phyloP scores from a whole-genome alignment of 345 rosid genomes.

The Populus tremula region DNA sequence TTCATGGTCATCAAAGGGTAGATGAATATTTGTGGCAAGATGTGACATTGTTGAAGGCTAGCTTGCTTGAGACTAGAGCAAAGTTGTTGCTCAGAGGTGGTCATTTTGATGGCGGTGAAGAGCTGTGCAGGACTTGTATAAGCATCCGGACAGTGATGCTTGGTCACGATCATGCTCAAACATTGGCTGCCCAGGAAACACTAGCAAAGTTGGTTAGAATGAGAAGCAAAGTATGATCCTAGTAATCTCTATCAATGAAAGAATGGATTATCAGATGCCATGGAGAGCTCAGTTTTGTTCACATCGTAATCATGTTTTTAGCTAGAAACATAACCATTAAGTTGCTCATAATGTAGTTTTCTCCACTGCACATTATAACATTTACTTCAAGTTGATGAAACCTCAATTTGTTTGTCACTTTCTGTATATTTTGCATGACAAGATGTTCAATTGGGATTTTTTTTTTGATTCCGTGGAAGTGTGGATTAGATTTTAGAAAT shows the following conservation, averaged over 20 bases:
- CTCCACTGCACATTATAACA: background rate
- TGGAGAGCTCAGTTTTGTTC: conserved; percentile 33
- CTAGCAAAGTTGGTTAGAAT: conserved; percentile 79
- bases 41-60: conserved; percentile 77
- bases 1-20: conserved; percentile 50
- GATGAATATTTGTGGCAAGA: conserved; percentile 94
- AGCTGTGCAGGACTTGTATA: conserved; percentile 78
- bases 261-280: background rate
- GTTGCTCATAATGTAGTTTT: conserved; percentile 1
- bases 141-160: conserved; percentile 94
- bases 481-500: background rate
- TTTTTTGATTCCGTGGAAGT: background rate
- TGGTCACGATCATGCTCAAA: conserved; percentile 76
- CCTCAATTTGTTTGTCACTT: background rate
- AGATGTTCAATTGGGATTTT: background rate
- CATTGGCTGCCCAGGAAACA: conserved; percentile 92
- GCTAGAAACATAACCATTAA: conserved; percentile 4
- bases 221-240: conserved; percentile 74
- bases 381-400: background rate
- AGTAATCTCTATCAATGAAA: background rate
- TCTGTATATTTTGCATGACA: background rate
- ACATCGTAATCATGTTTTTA: conserved; percentile 17
- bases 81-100: conserved; percentile 84
- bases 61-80: conserved; percentile 76
- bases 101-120: conserved; percentile 79